Evolutionary conservation across 108 stramenopile species (phyloP).

Genomic region (Pseudonitzschia multiseries): DNA sequence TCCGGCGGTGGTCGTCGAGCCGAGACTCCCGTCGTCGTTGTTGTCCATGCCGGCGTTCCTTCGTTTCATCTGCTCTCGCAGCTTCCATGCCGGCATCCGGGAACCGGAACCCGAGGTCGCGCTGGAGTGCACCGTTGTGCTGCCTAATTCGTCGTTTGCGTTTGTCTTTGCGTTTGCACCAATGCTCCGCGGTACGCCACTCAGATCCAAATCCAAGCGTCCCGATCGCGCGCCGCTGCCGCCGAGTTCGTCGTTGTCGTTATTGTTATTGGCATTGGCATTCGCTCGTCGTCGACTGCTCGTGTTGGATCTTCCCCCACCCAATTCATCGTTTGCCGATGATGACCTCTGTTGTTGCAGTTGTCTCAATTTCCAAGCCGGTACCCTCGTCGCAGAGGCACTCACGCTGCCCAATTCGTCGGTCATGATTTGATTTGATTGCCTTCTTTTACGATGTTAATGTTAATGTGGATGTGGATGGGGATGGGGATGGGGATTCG

Average conservation of each 20-base stretch:
- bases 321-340: background rate
- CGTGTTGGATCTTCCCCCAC: background rate
- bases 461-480: no score
- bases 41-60: background rate
- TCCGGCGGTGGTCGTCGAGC: background rate
- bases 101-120: background rate
- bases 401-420: background rate
- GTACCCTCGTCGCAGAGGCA: background rate
- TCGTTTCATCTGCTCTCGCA: constrained; percentile 33
- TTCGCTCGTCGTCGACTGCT: background rate
- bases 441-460: background rate
- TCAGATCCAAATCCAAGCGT: no score
- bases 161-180: no score
- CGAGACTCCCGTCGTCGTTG: background rate
- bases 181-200: no score
- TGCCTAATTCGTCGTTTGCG: constrained; percentile 2
- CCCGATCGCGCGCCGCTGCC: no score
- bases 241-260: background rate
- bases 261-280: background rate
- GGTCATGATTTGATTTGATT: background rate
- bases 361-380: constrained; percentile 16
- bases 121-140: background rate
- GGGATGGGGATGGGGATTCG: no score
- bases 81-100: constrained; percentile 28
- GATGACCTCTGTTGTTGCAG: background rate